Evolutionary conservation across 306 rosid genomes (phyloP).

Genomic region (Lathyrus oleraceus): DNA sequence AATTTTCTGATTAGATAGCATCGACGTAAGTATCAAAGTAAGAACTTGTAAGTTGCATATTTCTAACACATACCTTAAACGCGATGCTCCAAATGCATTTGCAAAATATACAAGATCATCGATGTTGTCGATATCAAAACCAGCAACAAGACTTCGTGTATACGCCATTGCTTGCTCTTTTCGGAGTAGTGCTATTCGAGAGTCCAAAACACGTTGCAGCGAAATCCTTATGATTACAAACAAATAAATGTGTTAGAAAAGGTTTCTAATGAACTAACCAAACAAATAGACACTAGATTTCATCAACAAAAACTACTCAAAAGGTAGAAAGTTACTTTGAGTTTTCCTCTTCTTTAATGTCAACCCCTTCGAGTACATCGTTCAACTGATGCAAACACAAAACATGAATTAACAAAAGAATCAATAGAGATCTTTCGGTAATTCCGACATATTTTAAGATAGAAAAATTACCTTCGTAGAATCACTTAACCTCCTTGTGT

Average conservation of each 20-base stretch:
- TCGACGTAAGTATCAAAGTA: slow-evolving; percentile 14
- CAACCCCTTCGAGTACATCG: slow-evolving; percentile 40
- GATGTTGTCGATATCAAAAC: slow-evolving; percentile 54
- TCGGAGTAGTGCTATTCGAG: slow-evolving; percentile 53
- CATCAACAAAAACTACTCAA: slow-evolving; percentile 20
- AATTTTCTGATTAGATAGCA: not conserved
- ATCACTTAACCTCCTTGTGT: slow-evolving; percentile 45
- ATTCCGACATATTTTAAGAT: slow-evolving; percentile 3
- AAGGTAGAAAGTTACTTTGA: slow-evolving; percentile 54
- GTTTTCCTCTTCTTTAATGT: slow-evolving; percentile 48
- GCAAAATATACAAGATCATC: slow-evolving; percentile 60
- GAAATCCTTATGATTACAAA: slow-evolving; percentile 43
- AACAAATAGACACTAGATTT: slow-evolving; percentile 26
- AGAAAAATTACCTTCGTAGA: slow-evolving; percentile 38
- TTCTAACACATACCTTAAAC: slow-evolving; percentile 52
- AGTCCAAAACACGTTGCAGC: slow-evolving; percentile 56
- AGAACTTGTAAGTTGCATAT: slow-evolving; percentile 5
- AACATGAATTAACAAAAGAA: slow-evolving; percentile 18
- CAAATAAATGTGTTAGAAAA: slow-evolving; percentile 34
- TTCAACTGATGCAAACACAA: slow-evolving; percentile 43
- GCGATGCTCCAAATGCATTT: slow-evolving; percentile 70
- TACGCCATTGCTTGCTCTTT: slow-evolving; percentile 80
- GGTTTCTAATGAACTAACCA: slow-evolving; percentile 8
- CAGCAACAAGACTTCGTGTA: slow-evolving; percentile 68
- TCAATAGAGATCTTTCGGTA: not conserved